Percentiles rank a stretch among this genome's conserved stretches.
phyloP scores from a whole-genome alignment of 768 basidiomycete genomes.

The Mycena alexandri region DNA sequence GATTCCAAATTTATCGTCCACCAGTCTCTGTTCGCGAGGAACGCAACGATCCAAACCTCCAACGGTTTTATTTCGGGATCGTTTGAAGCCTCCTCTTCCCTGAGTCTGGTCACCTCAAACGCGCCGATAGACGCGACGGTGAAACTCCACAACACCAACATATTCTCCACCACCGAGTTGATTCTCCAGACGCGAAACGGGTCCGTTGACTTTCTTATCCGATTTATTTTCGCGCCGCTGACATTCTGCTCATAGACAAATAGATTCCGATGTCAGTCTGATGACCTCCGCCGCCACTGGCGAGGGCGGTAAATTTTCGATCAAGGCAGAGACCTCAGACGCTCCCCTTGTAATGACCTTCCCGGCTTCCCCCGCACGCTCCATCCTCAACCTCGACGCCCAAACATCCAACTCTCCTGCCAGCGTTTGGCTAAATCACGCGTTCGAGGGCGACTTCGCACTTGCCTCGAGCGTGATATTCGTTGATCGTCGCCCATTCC shows the following conservation, averaged over 20 bases:
- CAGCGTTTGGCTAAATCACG: slow-evolving; percentile 41
- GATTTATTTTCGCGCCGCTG: background rate
- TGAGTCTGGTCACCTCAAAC: slow-evolving; percentile 56
- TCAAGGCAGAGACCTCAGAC: slow-evolving; percentile 46
- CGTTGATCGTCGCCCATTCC: slow-evolving; percentile 34
- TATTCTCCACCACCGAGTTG: slow-evolving; percentile 41
- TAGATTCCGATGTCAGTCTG: slow-evolving; percentile 30
- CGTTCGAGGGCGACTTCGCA: slow-evolving; percentile 49
- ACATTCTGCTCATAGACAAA: slow-evolving; percentile 14
- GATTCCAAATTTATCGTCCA: background rate
- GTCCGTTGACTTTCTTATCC: slow-evolving; percentile 46
- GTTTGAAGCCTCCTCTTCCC: slow-evolving; percentile 52
- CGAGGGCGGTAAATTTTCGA: slow-evolving; percentile 46
- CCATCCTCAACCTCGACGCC: slow-evolving; percentile 41
- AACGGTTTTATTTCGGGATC: slow-evolving; percentile 63
- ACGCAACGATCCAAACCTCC: slow-evolving; percentile 48
- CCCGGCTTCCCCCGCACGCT: slow-evolving; percentile 44
- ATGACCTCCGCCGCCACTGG: slow-evolving; percentile 28
- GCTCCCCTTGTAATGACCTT: slow-evolving; percentile 42
- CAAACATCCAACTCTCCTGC: slow-evolving; percentile 49
- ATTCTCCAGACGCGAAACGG: slow-evolving; percentile 52
- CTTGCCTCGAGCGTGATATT: slow-evolving; percentile 39
- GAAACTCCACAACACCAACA: slow-evolving; percentile 50
- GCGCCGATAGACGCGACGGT: slow-evolving; percentile 55
- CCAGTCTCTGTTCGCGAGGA: slow-evolving; percentile 49